These are phyloP conservation scores for Hyphopichia wangnamkhiaoensis DNA, from an alignment of 1,139 yeast species.

Conservation along the genomic window DNA sequence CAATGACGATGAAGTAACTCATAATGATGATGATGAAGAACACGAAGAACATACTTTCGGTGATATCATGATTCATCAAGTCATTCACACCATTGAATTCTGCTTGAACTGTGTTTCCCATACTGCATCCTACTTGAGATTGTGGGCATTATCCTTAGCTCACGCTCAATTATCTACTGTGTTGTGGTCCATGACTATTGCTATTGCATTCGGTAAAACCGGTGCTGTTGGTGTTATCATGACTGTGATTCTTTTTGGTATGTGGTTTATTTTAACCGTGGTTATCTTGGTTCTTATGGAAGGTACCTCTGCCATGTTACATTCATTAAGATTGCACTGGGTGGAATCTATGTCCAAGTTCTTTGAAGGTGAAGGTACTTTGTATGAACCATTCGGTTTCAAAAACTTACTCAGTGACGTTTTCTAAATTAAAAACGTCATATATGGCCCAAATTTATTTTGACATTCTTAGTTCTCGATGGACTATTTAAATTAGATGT, in stretches of 20 bases:
- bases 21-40: constrained; percentile 39
- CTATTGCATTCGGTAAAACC: constrained; percentile 68
- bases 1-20: constrained; percentile 34
- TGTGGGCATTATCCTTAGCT: constrained; percentile 97
- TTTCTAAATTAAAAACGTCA: not conserved
- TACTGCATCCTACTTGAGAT: constrained; percentile 93
- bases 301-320: constrained; percentile 98
- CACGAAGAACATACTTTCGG: constrained; percentile 71
- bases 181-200: constrained; percentile 93
- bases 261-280: constrained; percentile 93
- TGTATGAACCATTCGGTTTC: constrained; percentile 82
- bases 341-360: constrained; percentile 99
- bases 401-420: constrained; percentile 9
- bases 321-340: constrained; percentile 96
- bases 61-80: constrained; percentile 95
- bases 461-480: not conserved
- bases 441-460: too few relatives aligned
- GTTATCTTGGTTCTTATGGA: constrained; percentile 95
- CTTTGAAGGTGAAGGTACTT: constrained; percentile 92
- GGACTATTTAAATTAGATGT: not conserved
- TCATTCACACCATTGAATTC: constrained; percentile 96
- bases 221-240: constrained; percentile 70
- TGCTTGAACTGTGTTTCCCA: constrained; percentile 97
- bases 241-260: constrained; percentile 79
- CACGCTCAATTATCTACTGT: constrained; percentile 95